A percentile compares a stretch with the other conserved stretches of the same genome.
phyloP scores from a whole-genome alignment of 176 grass and related monocot species.

The Saccharum officinarum region DNA sequence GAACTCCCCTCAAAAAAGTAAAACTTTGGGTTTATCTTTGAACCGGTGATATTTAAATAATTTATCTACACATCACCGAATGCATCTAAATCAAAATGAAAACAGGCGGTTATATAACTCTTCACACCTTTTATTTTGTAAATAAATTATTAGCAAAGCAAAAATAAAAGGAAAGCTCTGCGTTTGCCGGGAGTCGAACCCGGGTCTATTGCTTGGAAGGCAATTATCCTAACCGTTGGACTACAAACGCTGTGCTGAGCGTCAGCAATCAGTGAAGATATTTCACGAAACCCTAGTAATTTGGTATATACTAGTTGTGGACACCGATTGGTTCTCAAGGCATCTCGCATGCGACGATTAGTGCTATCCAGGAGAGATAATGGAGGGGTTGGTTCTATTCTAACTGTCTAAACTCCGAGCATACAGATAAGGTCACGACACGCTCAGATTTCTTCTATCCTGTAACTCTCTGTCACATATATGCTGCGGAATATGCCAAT shows the following conservation, averaged over 20 bases:
- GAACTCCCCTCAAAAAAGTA: too few species aligned
- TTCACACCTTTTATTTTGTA: background rate
- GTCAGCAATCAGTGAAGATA: too few species aligned
- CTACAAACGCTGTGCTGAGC: conserved; percentile 55
- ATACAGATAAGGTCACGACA: background rate
- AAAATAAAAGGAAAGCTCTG: background rate
- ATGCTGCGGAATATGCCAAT: background rate
- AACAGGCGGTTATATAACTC: background rate
- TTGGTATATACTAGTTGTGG: too few species aligned
- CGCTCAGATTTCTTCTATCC: background rate
- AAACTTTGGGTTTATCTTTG: background rate
- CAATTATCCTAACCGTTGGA: conserved; percentile 99
- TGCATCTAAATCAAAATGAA: background rate
- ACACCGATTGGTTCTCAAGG: too few species aligned
- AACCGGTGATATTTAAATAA: background rate
- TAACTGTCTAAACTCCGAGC: background rate
- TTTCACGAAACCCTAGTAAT: too few species aligned
- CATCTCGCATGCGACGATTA: background rate
- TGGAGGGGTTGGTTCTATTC: background rate
- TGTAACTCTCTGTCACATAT: too few species aligned
- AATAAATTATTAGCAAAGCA: background rate
- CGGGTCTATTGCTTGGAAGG: conserved; percentile 99
- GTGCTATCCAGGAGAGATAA: background rate
- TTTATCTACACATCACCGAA: background rate
- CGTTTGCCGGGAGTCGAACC: conserved; percentile 94